phyloP scores from a whole-genome alignment of 176 grass and related monocot species.

The Avena atlantica region DNA sequence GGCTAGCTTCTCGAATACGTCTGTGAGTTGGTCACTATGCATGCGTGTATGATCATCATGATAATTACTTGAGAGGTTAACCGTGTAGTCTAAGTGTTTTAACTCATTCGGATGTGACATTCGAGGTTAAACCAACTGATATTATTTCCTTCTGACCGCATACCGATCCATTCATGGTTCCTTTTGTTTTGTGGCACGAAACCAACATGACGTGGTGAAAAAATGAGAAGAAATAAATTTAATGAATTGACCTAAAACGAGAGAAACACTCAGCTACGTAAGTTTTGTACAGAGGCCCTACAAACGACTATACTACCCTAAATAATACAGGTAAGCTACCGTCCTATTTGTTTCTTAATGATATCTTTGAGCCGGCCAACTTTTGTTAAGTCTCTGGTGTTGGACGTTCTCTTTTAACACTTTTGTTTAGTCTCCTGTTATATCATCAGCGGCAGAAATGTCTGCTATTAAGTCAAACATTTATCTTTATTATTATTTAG shows the following conservation, averaged over 20 bases:
- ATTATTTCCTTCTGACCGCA: not conserved
- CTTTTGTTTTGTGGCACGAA: not conserved
- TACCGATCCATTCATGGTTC: not conserved
- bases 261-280: slow-evolving; percentile 18
- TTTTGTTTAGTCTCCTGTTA: slow-evolving; percentile 23
- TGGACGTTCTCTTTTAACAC: not conserved
- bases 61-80: slow-evolving; percentile 40
- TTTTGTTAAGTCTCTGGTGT: slow-evolving; percentile 20
- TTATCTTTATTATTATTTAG: not conserved
- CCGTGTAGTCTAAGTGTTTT: not conserved
- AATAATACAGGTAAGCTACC: not conserved
- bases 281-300: not conserved
- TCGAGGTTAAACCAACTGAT: slow-evolving; percentile 13
- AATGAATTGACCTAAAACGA: slow-evolving; percentile 25
- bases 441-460: slow-evolving; percentile 31
- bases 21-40: slow-evolving; percentile 23
- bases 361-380: slow-evolving; percentile 49
- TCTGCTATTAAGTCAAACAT: slow-evolving; percentile 26
- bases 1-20: not conserved
- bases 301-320: slow-evolving; percentile 29
- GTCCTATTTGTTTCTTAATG: slow-evolving; percentile 18
- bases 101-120: slow-evolving; percentile 18
- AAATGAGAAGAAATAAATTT: not conserved
- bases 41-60: slow-evolving; percentile 11
- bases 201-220: slow-evolving; percentile 21